Evolutionary conservation across 768 basidiomycete genomes (phyloP), one percentile per base, ranked within the genome.

Genomic region (Amanita polypyramis): DNA sequence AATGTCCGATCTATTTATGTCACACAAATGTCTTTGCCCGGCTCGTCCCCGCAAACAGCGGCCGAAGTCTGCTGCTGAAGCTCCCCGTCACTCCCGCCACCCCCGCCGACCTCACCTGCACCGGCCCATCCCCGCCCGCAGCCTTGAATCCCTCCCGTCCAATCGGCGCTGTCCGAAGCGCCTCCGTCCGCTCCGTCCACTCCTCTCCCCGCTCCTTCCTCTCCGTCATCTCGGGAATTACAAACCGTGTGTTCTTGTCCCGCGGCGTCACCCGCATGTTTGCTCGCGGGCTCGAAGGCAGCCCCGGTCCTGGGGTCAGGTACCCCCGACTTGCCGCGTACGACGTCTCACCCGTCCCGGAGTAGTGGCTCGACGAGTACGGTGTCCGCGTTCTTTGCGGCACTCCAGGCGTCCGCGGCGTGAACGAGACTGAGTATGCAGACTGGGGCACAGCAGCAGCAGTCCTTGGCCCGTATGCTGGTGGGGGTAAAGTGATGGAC

Each of bases 171-270:
- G 39, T 33, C 15, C 32, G 39, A 5, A 49, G 32, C n/a, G 47
- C 47, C 21, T 15, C 30, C 14, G 29, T 14, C 14, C 39, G 37
- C 11, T 33, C 39, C 9, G 6, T 3, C 47, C 47, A 42, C 1
- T 49, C 17, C 11, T 19, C 15, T 32, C 25, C 25, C 25, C 25
- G 7, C 25, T 27, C 25, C 21, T 49, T 25, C 7, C 23, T 32
- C 6, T 46, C 33, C 1, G 9, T 17, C 10, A 17, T 37, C 20
- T 49, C 47, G 1, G 47, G 47, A 7, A 49, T 42, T 1, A 49
- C 20, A 27, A 49, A 49, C 40, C 47, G 29, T n/a, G 47, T 49
- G 32, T 49, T 49, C 47, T 49, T 49, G 39, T 49, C 47, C 32
- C 47, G 47, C 10, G 47, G 47, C 19, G 47, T 49, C 14, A 20